phyloP scores from a whole-genome alignment of 2,329 filamentous ascomycete genomes.

The Beauveria bassiana region DNA sequence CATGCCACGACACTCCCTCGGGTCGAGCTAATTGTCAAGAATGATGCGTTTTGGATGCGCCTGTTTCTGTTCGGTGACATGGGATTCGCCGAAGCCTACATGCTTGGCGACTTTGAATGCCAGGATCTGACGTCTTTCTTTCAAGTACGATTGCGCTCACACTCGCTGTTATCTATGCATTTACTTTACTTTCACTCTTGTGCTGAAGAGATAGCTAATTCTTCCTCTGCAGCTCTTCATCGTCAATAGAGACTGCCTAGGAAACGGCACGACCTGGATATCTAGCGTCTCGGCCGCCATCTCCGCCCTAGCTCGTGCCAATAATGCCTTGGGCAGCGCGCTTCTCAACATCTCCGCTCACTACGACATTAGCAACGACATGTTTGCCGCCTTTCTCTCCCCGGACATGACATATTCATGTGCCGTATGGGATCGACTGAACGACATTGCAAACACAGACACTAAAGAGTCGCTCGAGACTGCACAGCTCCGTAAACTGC shows the following conservation, averaged over 20 bases:
- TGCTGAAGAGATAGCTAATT: neutral
- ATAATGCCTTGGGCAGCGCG: constrained; percentile 50
- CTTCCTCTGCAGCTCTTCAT: constrained; percentile 53
- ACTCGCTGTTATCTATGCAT: neutral
- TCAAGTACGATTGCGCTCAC: constrained; percentile 36
- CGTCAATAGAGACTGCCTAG: constrained; percentile 54
- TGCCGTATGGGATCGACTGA: constrained; percentile 48
- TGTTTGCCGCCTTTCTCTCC: constrained; percentile 67
- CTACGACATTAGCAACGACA: constrained; percentile 69
- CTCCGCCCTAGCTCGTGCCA: constrained; percentile 48
- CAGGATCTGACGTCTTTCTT: constrained; percentile 62
- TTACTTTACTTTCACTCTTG: neutral
- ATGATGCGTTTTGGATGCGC: constrained; percentile 63
- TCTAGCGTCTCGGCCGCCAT: constrained; percentile 52
- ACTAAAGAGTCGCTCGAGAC: constrained; percentile 51
- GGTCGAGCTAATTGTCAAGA: constrained; percentile 52
- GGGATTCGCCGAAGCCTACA: constrained; percentile 67
- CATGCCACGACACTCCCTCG: constrained; percentile 29
- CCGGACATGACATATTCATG: constrained; percentile 74
- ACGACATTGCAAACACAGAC: constrained; percentile 23
- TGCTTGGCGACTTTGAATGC: constrained; percentile 64
- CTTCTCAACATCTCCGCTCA: constrained; percentile 63
- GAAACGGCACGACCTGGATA: constrained; percentile 55
- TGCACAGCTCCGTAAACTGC: constrained; percentile 60
- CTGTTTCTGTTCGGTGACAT: constrained; percentile 64